Evolutionary conservation across 2,329 filamentous ascomycete genomes (phyloP).

Genomic region (Fusarium verrucosum): DNA sequence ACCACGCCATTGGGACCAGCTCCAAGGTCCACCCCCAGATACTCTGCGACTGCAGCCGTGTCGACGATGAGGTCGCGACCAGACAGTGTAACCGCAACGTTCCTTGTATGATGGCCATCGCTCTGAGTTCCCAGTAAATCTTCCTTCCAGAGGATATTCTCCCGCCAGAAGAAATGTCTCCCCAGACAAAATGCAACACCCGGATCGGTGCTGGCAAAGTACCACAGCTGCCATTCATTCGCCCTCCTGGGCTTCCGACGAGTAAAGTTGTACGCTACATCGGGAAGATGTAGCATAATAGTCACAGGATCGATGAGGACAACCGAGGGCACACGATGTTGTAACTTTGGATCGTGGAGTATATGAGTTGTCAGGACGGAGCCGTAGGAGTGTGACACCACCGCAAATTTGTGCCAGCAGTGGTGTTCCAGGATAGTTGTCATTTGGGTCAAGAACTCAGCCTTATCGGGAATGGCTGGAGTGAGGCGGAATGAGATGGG

Average conservation of each 20-base stretch:
- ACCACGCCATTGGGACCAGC: slow-evolving; percentile 11
- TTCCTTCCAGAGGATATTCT: slow-evolving; percentile 76
- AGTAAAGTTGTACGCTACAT: slow-evolving; percentile 78
- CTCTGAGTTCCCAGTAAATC: slow-evolving; percentile 56
- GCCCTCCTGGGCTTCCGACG: slow-evolving; percentile 61
- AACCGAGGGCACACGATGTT: slow-evolving; percentile 59
- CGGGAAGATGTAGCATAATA: slow-evolving; percentile 72
- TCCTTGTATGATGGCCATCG: slow-evolving; percentile 41
- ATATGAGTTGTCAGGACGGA: slow-evolving; percentile 71
- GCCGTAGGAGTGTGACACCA: slow-evolving; percentile 72
- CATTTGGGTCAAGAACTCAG: slow-evolving; percentile 66
- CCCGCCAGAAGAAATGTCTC: slow-evolving; percentile 75
- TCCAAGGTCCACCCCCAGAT: slow-evolving; percentile 53
- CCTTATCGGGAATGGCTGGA: slow-evolving; percentile 58
- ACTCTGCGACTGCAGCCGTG: slow-evolving; percentile 64
- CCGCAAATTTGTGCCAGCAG: slow-evolving; percentile 65
- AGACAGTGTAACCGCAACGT: slow-evolving; percentile 66
- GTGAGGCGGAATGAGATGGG: slow-evolving; percentile 72
- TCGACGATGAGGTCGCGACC: slow-evolving; percentile 73
- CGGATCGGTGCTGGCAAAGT: slow-evolving; percentile 74
- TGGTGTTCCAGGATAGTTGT: slow-evolving; percentile 65
- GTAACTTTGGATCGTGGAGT: slow-evolving; percentile 59
- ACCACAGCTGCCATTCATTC: slow-evolving; percentile 77
- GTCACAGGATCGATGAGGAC: slow-evolving; percentile 70
- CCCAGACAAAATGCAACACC: slow-evolving; percentile 71